Evolutionary conservation across 192 early-diverging fungal species (phyloP), one percentile per base, ranked within the genome.

Genomic region (Funneliformis geosporum): DNA sequence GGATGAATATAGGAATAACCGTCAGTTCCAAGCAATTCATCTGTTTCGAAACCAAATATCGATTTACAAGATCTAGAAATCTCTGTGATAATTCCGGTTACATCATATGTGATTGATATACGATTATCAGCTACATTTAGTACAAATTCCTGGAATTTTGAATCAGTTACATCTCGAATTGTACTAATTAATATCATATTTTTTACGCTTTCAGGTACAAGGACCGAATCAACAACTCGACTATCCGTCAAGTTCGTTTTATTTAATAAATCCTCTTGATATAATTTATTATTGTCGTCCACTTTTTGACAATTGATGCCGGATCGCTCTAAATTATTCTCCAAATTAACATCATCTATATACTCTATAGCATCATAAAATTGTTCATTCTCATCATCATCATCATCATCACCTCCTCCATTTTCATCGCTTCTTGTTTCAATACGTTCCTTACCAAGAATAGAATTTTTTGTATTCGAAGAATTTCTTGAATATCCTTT

Each of bases 1-100:
- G 62, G 62, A 65, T 65, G 62, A 33, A 65, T 65, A 65, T n/a
- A 65, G 21, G 6, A n/a, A 28, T 65, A 65, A 65, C 62, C 62
- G 14, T 65, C 62, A 65, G 11, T 3, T 11, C 62, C 62, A 16
- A 65, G 28, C 9, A 65, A 65, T 65, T 65, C 62, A 65, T 65
- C 28, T 11, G 62, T 12, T 16, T 65, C 62, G 14, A n/a, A 65
- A 6, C 62, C 62, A 14, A 65, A 21, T 1, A 65, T 65, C 14
- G 23, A 28, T 65, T 65, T 28, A 65, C 62, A 65, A 65, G 62
- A 65, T 33, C 62, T 33, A 14, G 62, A 65, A 16, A 65, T 11
- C 27, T 65, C 62, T 5, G 12, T 28, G 23, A 65, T 65, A 11
- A 65, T 28, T 5, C 62, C 62, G 11, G 27, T 12, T 9, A 65